Base-by-base conservation (phyloP, 192 early-diverging fungal species). In the Entophlyctis helioformis region DNA sequence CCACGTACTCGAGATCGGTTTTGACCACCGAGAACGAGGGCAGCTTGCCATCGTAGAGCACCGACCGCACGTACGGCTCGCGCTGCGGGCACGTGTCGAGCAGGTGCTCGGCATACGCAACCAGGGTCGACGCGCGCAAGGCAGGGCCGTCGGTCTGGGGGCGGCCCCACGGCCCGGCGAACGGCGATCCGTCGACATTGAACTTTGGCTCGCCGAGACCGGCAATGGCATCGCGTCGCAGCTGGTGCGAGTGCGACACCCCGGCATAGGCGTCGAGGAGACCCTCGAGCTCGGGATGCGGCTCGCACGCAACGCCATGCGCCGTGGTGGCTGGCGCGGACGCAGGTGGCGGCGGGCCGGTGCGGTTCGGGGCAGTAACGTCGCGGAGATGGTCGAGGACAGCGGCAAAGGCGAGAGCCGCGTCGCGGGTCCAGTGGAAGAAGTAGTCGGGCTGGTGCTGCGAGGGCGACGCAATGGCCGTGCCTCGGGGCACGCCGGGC, bases 131-230 rank as follows among this genome's bases (percentile, higher is more conserved):
- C 1, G 52, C 47, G 8, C 81, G 66, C 22, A 76, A 58, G 7
- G 76, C 78, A 21, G 81, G 81, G 13, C 78, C 78, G 53, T 83
- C 81, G 55, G 80, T 74, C 44, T 83, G 81, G 15, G 81, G 81
- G 23, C 78, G 74, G 24, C 77, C 71, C 82, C 82, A 81, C 19
- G 38, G 49, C 0, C 29, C 39, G 0, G 42, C 65, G 44, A 71
- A 84, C 18, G 59, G 44, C 0, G 55, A 18, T 0, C 78, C 76
- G 33, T 81, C 54, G 53, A 81, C 64, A 19, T 78, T 43, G 54
- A 66, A 81, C 37, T 84, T 84, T 0, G 82, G 74, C 37, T 84
- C 82, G 18, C 79, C 79, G 40, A 78, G 53, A 0, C 73, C 67
- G 32, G n/a, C n/a, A n/a, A n/a, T n/a, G n/a, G n/a, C n/a, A n/a